Evolutionary conservation across 2,329 filamentous ascomycete species (phyloP).

Genomic region (Biscogniauxia sp.): DNA sequence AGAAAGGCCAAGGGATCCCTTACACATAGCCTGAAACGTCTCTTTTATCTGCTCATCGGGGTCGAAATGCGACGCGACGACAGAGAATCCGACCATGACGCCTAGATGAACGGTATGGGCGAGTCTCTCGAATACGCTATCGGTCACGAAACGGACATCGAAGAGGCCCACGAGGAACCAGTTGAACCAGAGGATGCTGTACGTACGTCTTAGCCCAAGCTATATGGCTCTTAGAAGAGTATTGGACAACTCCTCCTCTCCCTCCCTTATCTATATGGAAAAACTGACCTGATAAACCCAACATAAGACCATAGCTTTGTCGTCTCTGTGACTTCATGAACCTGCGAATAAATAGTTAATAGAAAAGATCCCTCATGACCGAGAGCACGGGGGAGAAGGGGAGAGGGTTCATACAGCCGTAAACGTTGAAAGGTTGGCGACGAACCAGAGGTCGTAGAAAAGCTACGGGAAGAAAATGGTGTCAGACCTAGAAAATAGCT

Average conservation of each 20-base stretch:
- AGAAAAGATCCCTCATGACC: too few species aligned
- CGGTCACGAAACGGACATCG: constrained; percentile 63
- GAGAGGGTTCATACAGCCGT: constrained; percentile 35
- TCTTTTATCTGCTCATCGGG: constrained; percentile 33
- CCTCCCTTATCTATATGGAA: constrained; percentile 32
- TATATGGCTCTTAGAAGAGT: constrained; percentile 34
- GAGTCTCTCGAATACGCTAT: constrained; percentile 61
- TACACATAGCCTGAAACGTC: constrained; percentile 40
- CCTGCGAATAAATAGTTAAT: constrained; percentile 16
- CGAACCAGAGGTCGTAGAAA: constrained; percentile 60
- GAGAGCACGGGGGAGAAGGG: neutral
- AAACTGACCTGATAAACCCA: constrained; percentile 46
- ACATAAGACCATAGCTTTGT: constrained; percentile 40
- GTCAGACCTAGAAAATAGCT: too few species aligned
- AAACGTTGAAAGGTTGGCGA: constrained; percentile 63
- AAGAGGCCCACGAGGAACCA: constrained; percentile 63
- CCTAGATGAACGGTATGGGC: constrained; percentile 59
- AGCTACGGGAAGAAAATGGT: constrained; percentile 23
- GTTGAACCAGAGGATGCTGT: constrained; percentile 50
- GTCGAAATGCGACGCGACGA: constrained; percentile 49
- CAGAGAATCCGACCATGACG: constrained; percentile 62
- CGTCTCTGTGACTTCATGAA: constrained; percentile 17
- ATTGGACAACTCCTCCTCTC: constrained; percentile 1
- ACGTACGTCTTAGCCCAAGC: too few species aligned
- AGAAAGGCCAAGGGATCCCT: constrained; percentile 4